These are phyloP conservation scores for Sisymbrium altissimum DNA, from an alignment of 345 rosid species.

Conservation along the genomic window DNA sequence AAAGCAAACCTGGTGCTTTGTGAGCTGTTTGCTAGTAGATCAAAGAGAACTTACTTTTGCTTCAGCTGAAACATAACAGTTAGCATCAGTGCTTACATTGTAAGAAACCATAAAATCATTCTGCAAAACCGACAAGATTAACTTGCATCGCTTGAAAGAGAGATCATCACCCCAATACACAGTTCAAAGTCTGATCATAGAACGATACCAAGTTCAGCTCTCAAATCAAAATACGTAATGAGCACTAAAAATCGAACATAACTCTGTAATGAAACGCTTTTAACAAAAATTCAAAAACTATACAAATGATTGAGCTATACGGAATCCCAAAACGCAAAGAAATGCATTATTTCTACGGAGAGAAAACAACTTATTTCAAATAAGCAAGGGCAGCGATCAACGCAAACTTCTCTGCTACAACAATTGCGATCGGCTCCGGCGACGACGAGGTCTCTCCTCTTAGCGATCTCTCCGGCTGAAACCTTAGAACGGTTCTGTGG, in stretches of 20 bases:
- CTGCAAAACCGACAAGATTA: background rate
- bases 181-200: background rate
- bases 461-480: background rate
- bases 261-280: background rate
- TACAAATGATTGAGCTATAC: background rate
- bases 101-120: background rate
- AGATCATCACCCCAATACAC: background rate
- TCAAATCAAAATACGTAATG: background rate
- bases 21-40: slow-evolving; percentile 7
- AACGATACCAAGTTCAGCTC: background rate
- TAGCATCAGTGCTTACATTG: background rate
- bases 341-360: background rate
- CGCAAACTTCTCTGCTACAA: background rate
- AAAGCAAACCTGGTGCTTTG: background rate
- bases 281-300: background rate
- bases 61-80: background rate
- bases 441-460: background rate
- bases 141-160: background rate
- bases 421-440: background rate
- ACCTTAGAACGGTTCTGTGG: background rate
- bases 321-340: background rate
- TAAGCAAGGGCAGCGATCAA: background rate
- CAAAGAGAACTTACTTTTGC: background rate
- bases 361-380: background rate
- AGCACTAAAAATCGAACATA: background rate